Base-by-base conservation (phyloP, 139 green algal genomes). In the Chlamydomonas sp. region DNA sequence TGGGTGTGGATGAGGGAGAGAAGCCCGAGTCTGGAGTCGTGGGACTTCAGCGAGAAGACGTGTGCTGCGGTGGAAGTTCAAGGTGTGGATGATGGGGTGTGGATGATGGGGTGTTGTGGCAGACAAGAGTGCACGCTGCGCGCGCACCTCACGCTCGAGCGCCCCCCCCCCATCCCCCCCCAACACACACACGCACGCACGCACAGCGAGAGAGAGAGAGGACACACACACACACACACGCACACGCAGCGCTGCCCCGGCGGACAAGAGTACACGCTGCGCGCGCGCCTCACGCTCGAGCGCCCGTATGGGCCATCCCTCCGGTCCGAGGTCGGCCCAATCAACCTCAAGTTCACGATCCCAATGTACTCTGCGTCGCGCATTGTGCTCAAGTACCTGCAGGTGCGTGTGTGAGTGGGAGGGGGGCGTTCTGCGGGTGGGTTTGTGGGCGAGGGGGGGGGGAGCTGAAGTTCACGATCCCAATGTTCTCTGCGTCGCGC, bases 321-420 rank as follows among this genome's bases (percentile, higher is more conserved):
- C n/a, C 68, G 81, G 16, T 57, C 57, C 3, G 74, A 84, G 74
- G 82, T 93, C 2, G 93, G 93, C 6, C 94, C 94, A 13, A 81
- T 97, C 39, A 96, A 88, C 76, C 75, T 97, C 67, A 82, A 87
- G 30, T 99, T 98, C 79, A 91, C 85, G n/a, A 90, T 97, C 16
- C 90, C 91, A 34, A 95, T 91, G 84, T 88, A 88, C 77, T 84
- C 72, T 39, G 80, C 77, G 3, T 92, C 83, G 8, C 75, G 83
- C 20, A 74, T 89, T 13, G 33, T 29, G 48, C 76, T 89, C 35
- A 85, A 89, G 79, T 89, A 89, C 63, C 79, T 89, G 30, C 80
- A 78, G n/a, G n/a, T n/a, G n/a, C n/a, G n/a, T n/a, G n/a, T n/a
- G n/a, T n/a, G n/a, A n/a, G n/a, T n/a, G n/a, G n/a, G n/a, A n/a